phyloP scores from a whole-genome alignment of 495 filamentous ascomycete species.

The Staphylotrichum tortipilum region DNA sequence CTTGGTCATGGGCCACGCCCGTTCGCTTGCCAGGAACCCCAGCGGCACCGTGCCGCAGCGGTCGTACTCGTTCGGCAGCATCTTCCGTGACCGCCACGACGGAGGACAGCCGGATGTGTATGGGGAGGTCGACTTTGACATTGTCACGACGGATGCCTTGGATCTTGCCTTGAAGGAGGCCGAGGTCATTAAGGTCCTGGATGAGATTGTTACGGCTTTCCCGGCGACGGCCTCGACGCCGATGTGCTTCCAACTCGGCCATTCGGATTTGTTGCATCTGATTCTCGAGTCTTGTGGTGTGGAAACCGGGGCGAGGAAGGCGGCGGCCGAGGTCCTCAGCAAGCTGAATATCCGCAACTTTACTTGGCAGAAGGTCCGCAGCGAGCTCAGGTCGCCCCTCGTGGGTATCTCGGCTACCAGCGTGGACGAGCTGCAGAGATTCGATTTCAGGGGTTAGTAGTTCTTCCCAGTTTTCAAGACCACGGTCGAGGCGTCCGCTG shows the following conservation, averaged over 20 bases:
- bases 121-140: constrained; percentile 92
- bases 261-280: constrained; percentile 71
- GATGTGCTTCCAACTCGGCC: constrained; percentile 90
- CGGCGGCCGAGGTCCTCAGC: constrained; percentile 75
- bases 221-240: constrained; percentile 58
- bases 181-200: constrained; percentile 87
- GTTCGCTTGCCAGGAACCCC: constrained; percentile 64
- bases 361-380: constrained; percentile 77
- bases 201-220: constrained; percentile 80
- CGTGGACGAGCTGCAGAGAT: constrained; percentile 78
- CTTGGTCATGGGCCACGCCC: constrained; percentile 79
- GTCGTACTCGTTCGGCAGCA: constrained; percentile 81
- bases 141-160: constrained; percentile 66
- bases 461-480: not conserved
- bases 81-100: constrained; percentile 67
- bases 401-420: constrained; percentile 82
- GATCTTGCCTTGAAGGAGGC: constrained; percentile 90
- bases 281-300: constrained; percentile 87
- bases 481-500: not conserved
- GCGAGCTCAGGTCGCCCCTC: constrained; percentile 68
- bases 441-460: constrained; percentile 73
- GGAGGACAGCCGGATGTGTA: constrained; percentile 74
- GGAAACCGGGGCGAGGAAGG: constrained; percentile 53
- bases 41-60: constrained; percentile 54
- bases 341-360: constrained; percentile 77